Evolutionary conservation across 2,329 filamentous ascomycete genomes (phyloP).

Genomic region (Paraphoma sp.): DNA sequence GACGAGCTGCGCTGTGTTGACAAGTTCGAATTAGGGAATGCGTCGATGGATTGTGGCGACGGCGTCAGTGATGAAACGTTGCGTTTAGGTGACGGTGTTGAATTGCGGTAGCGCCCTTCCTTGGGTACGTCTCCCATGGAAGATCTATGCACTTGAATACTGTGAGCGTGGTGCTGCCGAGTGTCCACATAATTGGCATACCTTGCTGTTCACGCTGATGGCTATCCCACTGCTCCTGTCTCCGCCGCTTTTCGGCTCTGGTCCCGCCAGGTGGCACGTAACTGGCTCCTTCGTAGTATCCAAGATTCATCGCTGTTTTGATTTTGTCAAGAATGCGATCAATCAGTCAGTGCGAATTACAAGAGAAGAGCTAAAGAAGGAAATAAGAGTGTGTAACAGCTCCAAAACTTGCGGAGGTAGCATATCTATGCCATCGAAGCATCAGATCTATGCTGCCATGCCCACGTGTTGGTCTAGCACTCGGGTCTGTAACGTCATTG

Average conservation of each 20-base stretch:
- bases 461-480: background rate
- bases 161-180: background rate
- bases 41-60: constrained; percentile 2
- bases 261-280: background rate
- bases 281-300: constrained; percentile 1
- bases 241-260: constrained; percentile 6
- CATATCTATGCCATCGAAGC: background rate
- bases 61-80: constrained; percentile 10
- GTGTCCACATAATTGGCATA: constrained; percentile 1
- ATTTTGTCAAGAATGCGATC: background rate
- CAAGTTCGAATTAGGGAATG: background rate
- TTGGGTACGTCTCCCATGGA: constrained; percentile 10
- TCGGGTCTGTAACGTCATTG: background rate
- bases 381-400: too few species aligned
- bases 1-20: constrained; percentile 12
- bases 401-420: background rate
- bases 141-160: constrained; percentile 3
- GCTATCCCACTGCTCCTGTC: constrained; percentile 9
- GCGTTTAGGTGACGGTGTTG: constrained; percentile 12
- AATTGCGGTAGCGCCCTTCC: constrained; percentile 1
- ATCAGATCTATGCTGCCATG: background rate
- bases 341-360: too few species aligned
- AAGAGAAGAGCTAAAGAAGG: too few species aligned
- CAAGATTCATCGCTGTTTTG: background rate
- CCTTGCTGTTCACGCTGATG: constrained; percentile 6